Evolutionary conservation across 768 basidiomycete species (phyloP).

Genomic region (Boletus rubropictus): DNA sequence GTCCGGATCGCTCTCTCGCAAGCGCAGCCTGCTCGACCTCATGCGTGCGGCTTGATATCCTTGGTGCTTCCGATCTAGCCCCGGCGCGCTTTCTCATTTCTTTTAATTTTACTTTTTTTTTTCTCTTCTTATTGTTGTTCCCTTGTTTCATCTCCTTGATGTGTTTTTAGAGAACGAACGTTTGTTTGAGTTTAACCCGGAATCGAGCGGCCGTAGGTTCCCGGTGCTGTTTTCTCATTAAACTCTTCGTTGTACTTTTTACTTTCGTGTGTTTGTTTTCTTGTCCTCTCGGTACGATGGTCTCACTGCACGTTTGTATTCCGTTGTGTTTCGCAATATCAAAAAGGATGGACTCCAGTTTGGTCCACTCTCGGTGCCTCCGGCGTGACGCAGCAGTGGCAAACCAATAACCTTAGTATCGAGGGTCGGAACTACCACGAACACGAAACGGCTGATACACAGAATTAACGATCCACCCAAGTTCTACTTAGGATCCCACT

Average conservation of each 20-base stretch:
- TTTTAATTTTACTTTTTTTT: too few relatives aligned
- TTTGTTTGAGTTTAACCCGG: background rate
- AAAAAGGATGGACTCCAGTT: background rate
- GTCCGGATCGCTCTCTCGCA: background rate
- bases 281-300: background rate
- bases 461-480: background rate
- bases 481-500: slow-evolving; percentile 33
- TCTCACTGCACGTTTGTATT: background rate
- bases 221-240: background rate
- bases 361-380: background rate
- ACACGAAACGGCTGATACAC: background rate
- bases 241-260: background rate
- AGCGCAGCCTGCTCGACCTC: slow-evolving; percentile 3
- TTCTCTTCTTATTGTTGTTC: background rate
- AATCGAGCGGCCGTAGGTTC: slow-evolving; percentile 6
- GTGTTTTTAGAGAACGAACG: background rate
- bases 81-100: background rate
- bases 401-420: background rate
- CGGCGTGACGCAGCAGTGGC: background rate
- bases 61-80: background rate
- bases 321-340: slow-evolving; percentile 3
- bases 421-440: too few relatives aligned
- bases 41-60: background rate
- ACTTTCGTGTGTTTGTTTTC: background rate
- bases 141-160: background rate